Conservation (phyloP, 179 eudicot species). For the Heliamphora pulchella region DNA sequence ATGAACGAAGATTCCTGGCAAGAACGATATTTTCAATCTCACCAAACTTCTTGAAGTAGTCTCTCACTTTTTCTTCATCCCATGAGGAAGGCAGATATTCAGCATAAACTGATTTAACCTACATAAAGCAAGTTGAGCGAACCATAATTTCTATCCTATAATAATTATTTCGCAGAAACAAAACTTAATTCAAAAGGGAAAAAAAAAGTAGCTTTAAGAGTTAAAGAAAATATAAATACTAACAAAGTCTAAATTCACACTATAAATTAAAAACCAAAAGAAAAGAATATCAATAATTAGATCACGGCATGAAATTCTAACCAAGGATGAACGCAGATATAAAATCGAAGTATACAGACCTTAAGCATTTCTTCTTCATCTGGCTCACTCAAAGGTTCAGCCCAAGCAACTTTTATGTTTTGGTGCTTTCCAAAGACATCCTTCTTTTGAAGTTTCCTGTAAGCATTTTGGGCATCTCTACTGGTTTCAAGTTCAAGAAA, state of each 20-base stretch:
- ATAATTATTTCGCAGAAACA: not conserved
- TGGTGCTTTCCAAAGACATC: conserved; percentile 34
- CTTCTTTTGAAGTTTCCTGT: conserved; percentile 49
- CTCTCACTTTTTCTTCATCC: conserved; percentile 53
- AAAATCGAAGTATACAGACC: conserved; percentile 25
- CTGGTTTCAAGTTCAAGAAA: conserved; percentile 60
- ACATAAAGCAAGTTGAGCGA: conserved; percentile 12
- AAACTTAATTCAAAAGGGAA: too few relatives aligned
- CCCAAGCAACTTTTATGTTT: conserved; percentile 58
- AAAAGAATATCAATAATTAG: not conserved
- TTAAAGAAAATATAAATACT: too few relatives aligned
- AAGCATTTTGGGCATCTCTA: conserved; percentile 53
- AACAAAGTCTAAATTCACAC: not conserved
- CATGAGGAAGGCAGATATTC: conserved; percentile 60
- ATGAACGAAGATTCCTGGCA: conserved; percentile 40
- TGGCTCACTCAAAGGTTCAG: conserved; percentile 53
- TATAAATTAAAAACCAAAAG: not conserved
- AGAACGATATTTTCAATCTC: conserved; percentile 63
- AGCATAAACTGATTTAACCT: conserved; percentile 69
- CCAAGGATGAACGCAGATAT: not conserved
- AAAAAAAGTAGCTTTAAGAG: too few relatives aligned
- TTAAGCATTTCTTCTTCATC: conserved; percentile 53
- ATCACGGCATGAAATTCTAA: not conserved
- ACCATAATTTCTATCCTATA: not conserved
- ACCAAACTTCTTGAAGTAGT: conserved; percentile 50